Percentiles rank a stretch among this genome's conserved stretches.
Evolutionary conservation across 2,329 filamentous ascomycete genomes (phyloP).

Genomic region (Pseudogymnoascus verrucosus): DNA sequence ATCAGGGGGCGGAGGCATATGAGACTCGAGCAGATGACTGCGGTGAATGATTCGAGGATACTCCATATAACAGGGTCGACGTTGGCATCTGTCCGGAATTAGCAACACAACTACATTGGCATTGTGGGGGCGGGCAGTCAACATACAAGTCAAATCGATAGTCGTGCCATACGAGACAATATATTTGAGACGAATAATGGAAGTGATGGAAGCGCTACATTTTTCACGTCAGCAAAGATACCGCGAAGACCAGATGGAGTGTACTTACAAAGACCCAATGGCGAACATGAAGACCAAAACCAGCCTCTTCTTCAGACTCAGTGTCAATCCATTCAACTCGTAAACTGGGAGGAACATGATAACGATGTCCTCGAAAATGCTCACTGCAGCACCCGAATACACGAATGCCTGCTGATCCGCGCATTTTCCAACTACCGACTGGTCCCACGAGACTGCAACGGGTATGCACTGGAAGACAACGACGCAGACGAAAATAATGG

Average conservation of each 20-base stretch:
- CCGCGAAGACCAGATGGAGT: neutral
- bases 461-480: conserved; percentile 19
- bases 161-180: conserved; percentile 17
- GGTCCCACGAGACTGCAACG: conserved; percentile 17
- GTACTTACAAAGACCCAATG: conserved; percentile 54
- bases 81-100: conserved; percentile 17
- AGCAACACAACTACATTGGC: neutral
- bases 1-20: conserved; percentile 21
- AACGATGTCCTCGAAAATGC: conserved; percentile 60
- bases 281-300: conserved; percentile 60
- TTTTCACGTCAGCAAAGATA: conserved; percentile 1
- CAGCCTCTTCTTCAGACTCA: conserved; percentile 56
- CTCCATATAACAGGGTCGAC: conserved; percentile 23
- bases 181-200: conserved; percentile 21
- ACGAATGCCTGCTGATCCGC: conserved; percentile 57
- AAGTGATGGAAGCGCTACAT: conserved; percentile 19
- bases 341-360: conserved; percentile 59
- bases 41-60: conserved; percentile 21
- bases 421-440: conserved; percentile 33
- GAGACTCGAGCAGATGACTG: conserved; percentile 23
- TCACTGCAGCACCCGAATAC: conserved; percentile 57
- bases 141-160: conserved; percentile 20
- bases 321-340: conserved; percentile 51
- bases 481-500: conserved; percentile 12
- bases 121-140: neutral